A percentile compares a stretch with the other conserved stretches of the same genome.
Evolutionary conservation across 2,329 filamentous ascomycete species (phyloP).

Genomic region (Pseudocercospora fuligena): DNA sequence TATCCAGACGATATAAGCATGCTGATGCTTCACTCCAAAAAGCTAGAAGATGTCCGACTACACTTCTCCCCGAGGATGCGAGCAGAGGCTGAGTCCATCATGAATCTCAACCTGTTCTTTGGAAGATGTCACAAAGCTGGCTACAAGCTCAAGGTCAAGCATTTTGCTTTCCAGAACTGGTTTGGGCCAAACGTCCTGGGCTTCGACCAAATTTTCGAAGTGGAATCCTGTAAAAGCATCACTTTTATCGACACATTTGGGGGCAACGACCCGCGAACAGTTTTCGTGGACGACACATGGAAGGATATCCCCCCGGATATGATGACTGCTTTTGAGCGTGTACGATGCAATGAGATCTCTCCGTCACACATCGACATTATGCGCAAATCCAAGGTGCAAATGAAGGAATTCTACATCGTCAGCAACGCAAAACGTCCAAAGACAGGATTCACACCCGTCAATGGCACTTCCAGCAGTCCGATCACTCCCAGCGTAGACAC

Average conservation of each 20-base stretch:
- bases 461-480: slow-evolving; percentile 18
- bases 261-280: slow-evolving; percentile 47
- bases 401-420: slow-evolving; percentile 52
- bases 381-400: slow-evolving; percentile 12
- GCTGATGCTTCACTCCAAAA: slow-evolving; percentile 58
- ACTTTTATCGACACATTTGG: slow-evolving; percentile 60
- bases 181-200: slow-evolving; percentile 59
- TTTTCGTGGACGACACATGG: slow-evolving; percentile 64
- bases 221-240: slow-evolving; percentile 51
- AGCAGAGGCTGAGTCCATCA: slow-evolving; percentile 61
- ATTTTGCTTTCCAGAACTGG: slow-evolving; percentile 62
- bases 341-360: slow-evolving; percentile 38
- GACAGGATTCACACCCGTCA: slow-evolving; percentile 26
- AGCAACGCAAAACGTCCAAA: slow-evolving; percentile 39
- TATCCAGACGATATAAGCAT: slow-evolving; percentile 67
- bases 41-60: slow-evolving; percentile 59
- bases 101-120: slow-evolving; percentile 61
- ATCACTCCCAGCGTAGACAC: slow-evolving; percentile 30
- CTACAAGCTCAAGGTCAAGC: slow-evolving; percentile 54
- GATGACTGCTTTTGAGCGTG: slow-evolving; percentile 21
- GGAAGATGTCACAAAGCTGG: slow-evolving; percentile 57
- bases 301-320: slow-evolving; percentile 35
- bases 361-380: slow-evolving; percentile 43
- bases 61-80: slow-evolving; percentile 69
- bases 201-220: slow-evolving; percentile 52